These are phyloP conservation scores for Epichloe sylvatica DNA, from an alignment of 2,329 filamentous ascomycete species.

Conservation along the genomic window DNA sequence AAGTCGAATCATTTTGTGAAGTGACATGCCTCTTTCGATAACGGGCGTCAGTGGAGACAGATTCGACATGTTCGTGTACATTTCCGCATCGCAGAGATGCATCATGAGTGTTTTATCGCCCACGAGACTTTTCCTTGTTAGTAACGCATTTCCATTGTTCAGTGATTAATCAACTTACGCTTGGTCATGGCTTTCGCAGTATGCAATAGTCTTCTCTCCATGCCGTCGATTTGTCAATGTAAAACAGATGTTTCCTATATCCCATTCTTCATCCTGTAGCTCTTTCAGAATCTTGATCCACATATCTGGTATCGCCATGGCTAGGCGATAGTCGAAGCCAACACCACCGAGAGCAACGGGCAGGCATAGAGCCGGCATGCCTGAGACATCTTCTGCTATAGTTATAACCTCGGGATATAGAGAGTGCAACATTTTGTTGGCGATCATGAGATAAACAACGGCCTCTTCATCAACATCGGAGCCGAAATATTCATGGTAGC, in stretches of 20 bases:
- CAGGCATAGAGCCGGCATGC: slow-evolving; percentile 93
- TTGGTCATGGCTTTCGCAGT: slow-evolving; percentile 94
- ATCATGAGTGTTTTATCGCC: slow-evolving; percentile 96
- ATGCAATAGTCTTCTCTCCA: slow-evolving; percentile 96
- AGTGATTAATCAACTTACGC: slow-evolving; percentile 47
- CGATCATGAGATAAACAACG: slow-evolving; percentile 87
- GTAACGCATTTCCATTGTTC: neutral
- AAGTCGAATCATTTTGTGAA: slow-evolving; percentile 96
- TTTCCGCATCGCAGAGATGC: slow-evolving; percentile 92
- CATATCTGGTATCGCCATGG: slow-evolving; percentile 96
- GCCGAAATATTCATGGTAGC: slow-evolving; percentile 97
- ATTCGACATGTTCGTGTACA: slow-evolving; percentile 95
- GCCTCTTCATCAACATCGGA: slow-evolving; percentile 80
- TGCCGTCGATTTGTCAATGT: slow-evolving; percentile 87
- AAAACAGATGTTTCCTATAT: slow-evolving; percentile 70
- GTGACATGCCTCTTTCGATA: slow-evolving; percentile 78
- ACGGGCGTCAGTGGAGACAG: slow-evolving; percentile 71
- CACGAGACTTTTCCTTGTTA: slow-evolving; percentile 50
- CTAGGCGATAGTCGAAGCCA: slow-evolving; percentile 92
- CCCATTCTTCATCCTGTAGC: slow-evolving; percentile 80
- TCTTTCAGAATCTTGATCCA: slow-evolving; percentile 99
- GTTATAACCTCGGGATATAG: slow-evolving; percentile 81
- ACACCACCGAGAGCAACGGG: slow-evolving; percentile 75
- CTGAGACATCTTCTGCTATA: slow-evolving; percentile 92
- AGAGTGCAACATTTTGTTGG: slow-evolving; percentile 89